Conservation (phyloP, 176 grass and related monocot genomes). For the Hsuehochloa calcarea region DNA sequence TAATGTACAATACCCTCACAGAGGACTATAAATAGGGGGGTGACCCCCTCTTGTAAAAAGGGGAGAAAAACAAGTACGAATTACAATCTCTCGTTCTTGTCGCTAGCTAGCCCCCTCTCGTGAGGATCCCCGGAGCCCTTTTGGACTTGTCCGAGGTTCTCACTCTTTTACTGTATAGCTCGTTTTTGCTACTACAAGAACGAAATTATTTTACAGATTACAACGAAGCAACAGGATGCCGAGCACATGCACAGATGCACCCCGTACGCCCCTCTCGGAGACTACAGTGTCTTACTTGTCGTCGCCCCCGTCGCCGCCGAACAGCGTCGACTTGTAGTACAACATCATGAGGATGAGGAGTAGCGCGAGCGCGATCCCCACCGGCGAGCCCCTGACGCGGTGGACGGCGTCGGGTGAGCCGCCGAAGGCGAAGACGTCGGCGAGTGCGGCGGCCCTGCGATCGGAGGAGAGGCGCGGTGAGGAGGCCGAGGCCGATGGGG, state of each 20-base stretch:
- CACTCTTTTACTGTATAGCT: no score
- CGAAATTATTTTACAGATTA: neutral
- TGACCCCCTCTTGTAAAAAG: no score
- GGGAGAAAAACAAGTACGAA: no score
- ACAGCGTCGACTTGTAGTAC: conserved; percentile 52
- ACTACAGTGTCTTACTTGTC: conserved; percentile 17
- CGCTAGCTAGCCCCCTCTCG: no score
- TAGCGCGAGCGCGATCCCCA: conserved; percentile 63
- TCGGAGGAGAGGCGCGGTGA: conserved; percentile 73
- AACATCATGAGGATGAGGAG: conserved; percentile 47
- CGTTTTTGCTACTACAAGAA: no score
- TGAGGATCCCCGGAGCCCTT: no score
- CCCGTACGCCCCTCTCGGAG: neutral
- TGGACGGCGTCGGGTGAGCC: conserved; percentile 55
- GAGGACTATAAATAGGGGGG: no score
- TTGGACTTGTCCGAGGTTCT: no score
- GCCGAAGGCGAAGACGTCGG: conserved; percentile 34
- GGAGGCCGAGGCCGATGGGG: conserved; percentile 57
- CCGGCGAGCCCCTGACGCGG: conserved; percentile 61
- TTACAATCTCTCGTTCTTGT: no score
- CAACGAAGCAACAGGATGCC: conserved; percentile 11
- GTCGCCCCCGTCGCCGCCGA: conserved; percentile 44
- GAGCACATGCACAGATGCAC: neutral
- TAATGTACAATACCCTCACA: no score
- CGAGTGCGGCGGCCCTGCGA: conserved; percentile 30